Evolutionary conservation across 352 stramenopile species (phyloP).

Genomic region (Thalassiosira exigua): DNA sequence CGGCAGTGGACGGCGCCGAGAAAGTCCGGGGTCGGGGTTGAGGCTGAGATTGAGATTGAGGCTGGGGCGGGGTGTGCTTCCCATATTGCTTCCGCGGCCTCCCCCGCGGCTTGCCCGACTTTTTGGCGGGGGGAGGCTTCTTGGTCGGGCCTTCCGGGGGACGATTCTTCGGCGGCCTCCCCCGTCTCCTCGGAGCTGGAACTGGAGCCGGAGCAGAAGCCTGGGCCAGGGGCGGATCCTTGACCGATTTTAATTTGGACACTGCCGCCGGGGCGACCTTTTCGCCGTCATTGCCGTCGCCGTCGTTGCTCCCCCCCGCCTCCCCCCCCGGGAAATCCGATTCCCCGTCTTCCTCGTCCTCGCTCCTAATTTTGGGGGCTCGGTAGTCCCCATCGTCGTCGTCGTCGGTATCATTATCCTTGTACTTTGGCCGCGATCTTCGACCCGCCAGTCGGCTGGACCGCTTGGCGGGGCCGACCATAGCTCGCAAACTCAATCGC

Average conservation of each 20-base stretch:
- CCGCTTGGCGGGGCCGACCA: constrained; percentile 4
- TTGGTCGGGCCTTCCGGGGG: not conserved
- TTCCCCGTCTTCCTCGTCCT: constrained; percentile 1
- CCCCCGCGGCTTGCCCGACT: not conserved
- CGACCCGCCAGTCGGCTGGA: constrained; percentile 5
- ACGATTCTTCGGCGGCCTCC: no score
- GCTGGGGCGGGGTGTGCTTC: not conserved
- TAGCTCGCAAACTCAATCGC: no score
- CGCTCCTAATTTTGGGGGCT: not conserved
- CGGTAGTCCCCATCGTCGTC: constrained; percentile 1
- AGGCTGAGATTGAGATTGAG: no score
- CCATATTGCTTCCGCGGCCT: not conserved
- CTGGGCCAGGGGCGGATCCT: not conserved
- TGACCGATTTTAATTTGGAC: not conserved
- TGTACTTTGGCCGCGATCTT: not conserved
- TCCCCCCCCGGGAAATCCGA: not conserved
- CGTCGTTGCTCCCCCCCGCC: not conserved
- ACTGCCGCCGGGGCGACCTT: not conserved
- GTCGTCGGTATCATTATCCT: constrained; percentile 3
- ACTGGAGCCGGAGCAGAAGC: no score
- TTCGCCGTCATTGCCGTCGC: not conserved
- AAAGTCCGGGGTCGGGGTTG: not conserved
- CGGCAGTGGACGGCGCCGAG: no score
- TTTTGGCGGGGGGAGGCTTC: not conserved
- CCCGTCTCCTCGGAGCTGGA: no score